Evolutionary conservation across 257 asterid genomes (phyloP).

Genomic region (Ajuga chamaepitys): DNA sequence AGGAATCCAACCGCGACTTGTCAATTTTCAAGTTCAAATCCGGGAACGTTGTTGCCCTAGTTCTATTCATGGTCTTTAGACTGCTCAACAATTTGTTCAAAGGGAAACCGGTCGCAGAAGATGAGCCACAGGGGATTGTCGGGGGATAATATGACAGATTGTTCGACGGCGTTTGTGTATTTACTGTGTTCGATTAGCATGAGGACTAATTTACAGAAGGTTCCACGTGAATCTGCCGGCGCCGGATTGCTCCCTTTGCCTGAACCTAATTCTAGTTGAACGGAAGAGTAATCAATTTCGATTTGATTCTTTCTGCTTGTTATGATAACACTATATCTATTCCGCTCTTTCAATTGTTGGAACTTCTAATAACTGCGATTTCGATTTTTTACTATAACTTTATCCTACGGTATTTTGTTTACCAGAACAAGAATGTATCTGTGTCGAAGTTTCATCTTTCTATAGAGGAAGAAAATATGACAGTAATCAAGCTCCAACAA

Average conservation of each 20-base stretch:
- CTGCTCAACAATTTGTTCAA: constrained; percentile 76
- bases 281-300: neutral
- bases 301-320: neutral
- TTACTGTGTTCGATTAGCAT: constrained; percentile 84
- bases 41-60: constrained; percentile 83
- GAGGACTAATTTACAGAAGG: constrained; percentile 92
- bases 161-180: constrained; percentile 94
- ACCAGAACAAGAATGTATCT: too few species aligned
- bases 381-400: neutral
- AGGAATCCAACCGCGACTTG: constrained; percentile 85
- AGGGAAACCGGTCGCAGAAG: constrained; percentile 92
- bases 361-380: neutral
- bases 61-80: constrained; percentile 79
- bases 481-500: constrained; percentile 1
- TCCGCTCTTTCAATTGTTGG: constrained; percentile 4
- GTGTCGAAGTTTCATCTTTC: too few species aligned
- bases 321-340: constrained; percentile 2
- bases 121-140: constrained; percentile 93
- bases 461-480: neutral
- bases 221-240: constrained; percentile 95
- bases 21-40: constrained; percentile 92
- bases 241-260: constrained; percentile 87
- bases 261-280: constrained; percentile 62
- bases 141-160: constrained; percentile 94
- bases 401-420: neutral